Evolutionary conservation across 1,139 yeast species (phyloP), one percentile per base, ranked within the genome.

Genomic region (Yamadazyma trypodendri): DNA sequence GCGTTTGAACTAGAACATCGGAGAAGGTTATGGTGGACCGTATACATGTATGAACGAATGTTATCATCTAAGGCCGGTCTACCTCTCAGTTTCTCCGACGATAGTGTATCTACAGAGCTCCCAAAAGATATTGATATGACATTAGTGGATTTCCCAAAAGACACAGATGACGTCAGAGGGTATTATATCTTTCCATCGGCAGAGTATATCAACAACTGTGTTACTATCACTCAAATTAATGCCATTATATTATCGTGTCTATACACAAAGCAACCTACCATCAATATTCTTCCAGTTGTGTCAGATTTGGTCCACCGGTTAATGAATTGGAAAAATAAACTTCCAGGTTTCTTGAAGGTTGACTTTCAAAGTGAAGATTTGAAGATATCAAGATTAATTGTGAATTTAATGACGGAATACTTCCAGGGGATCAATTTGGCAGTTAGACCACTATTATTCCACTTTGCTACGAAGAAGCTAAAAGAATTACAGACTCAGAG

Each of bases 21-120:
- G 47, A 68, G 95, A 53, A 65, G 96, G 48, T 63, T 87, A 15
- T 87, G 95, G 92, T 87, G 96, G 96, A 85, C 95, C 0, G 90
- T 86, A 9, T 86, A 85, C 59, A 85, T 85, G 86, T 83, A 83
- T 53, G 96, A 87, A 61, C 63, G 95, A 56, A 86, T 86, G 88
- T 63, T 86, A 32, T 81, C 89, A 14, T 83, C 94, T 10, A 87
- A 87, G 52, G 90, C 92, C 1, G 96, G 96, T 0, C 64, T 86
- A 27, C 95, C 96, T 0, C 60, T 85, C 31, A 80, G 90, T 39
- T 73, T 86, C 46, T 80, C 87, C 1, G 95, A 86, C 54, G 86
- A 83, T 48, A 82, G 86, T 45, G 84, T 86, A 14, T 77, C 86
- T 1, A 81, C 94, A 0, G 89, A 79, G 41, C 63, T 85, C 16